Evolutionary conservation across 352 stramenopile genomes (phyloP).

Genomic region (Phytophthora fragariae): DNA sequence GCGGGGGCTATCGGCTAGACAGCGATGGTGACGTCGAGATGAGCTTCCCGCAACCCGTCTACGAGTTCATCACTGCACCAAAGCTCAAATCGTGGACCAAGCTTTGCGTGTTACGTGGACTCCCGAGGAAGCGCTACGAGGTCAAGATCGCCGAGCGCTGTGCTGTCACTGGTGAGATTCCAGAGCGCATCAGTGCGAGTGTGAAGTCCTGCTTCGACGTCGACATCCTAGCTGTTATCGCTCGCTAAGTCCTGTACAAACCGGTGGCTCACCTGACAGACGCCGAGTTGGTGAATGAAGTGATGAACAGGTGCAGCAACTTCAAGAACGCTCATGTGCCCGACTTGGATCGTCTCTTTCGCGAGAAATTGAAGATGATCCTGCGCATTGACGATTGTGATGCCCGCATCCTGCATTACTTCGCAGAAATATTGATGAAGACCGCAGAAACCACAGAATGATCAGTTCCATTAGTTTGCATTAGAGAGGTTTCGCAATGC

Average conservation of each 20-base stretch:
- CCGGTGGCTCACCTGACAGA: not conserved
- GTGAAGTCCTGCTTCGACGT: not conserved
- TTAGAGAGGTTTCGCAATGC: no score
- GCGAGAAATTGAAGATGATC: no score
- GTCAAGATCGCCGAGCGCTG: not conserved
- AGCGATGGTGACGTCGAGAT: not conserved
- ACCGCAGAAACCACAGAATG: no score
- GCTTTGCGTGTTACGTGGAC: not conserved
- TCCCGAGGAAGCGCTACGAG: not conserved
- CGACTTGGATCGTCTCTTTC: no score
- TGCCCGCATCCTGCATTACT: no score
- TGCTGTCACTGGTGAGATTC: not conserved
- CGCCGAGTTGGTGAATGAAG: not conserved
- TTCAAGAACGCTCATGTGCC: not conserved
- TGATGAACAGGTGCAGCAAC: not conserved
- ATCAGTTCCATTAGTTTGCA: no score
- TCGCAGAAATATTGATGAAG: no score
- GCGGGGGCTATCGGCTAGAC: not conserved
- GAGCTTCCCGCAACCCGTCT: not conserved
- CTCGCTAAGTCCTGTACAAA: not conserved
- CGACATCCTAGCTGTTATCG: not conserved
- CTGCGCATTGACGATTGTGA: no score
- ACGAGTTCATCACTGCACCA: not conserved
- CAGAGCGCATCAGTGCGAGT: not conserved
- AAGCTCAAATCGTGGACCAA: not conserved